A percentile compares a stretch with the other conserved stretches of the same genome.
Conservation (phyloP, 306 rosid species). For the Vigna mungo region DNA sequence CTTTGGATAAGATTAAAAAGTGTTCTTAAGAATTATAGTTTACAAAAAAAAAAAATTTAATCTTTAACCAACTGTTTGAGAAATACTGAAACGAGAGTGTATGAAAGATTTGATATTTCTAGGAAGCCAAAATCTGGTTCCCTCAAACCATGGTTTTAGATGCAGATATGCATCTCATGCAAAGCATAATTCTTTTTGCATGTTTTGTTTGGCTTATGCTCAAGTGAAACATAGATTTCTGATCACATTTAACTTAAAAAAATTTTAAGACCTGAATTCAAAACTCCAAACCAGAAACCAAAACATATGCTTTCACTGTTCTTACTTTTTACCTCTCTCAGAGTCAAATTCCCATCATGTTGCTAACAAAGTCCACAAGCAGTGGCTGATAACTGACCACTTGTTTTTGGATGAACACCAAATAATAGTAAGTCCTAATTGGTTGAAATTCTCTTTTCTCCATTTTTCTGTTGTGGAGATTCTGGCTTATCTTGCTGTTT, state of each 20-base stretch:
- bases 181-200: no score
- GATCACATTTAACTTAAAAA: no score
- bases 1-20: neutral
- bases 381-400: constrained; percentile 32
- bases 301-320: neutral
- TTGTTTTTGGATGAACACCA: constrained; percentile 17
- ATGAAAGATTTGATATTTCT: neutral
- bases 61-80: neutral
- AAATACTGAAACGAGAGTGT: neutral
- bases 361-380: constrained; percentile 20
- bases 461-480: constrained; percentile 28
- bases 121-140: no score
- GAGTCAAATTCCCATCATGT: constrained; percentile 28
- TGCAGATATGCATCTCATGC: no score
- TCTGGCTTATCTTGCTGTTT: constrained; percentile 38
- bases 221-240: no score
- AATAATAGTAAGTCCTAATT: constrained; percentile 4
- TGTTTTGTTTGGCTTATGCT: no score
- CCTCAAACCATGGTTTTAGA: no score
- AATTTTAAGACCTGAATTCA: no score
- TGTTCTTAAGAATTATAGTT: neutral
- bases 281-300: no score
- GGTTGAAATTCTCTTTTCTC: constrained; percentile 25
- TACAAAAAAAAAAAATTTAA: neutral
- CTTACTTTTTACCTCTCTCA: constrained; percentile 10